Conservation (phyloP, 208 protist genomes). For the Phytomonas serpens region DNA sequence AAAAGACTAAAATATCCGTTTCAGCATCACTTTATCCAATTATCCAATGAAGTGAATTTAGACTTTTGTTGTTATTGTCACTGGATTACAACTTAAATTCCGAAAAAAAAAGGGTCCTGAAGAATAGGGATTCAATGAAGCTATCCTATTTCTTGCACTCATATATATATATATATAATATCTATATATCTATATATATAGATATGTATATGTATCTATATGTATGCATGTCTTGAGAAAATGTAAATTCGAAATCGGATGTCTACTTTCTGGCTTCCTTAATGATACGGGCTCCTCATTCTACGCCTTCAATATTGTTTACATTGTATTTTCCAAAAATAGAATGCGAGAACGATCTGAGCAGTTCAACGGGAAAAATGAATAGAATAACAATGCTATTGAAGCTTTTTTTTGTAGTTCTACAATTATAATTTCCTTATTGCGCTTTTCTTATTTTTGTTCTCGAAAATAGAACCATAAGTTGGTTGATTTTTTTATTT, state of each 20-base stretch:
- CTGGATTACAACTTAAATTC: background rate
- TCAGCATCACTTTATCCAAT: background rate
- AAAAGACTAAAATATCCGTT: background rate
- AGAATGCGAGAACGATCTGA: background rate
- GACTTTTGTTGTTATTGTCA: background rate
- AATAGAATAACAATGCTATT: background rate
- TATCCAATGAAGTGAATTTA: background rate
- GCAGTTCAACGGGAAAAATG: background rate
- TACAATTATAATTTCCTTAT: background rate
- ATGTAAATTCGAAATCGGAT: background rate
- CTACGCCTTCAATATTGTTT: background rate
- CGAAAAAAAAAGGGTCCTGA: background rate
- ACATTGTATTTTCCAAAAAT: background rate
- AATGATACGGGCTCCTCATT: background rate
- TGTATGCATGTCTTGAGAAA: background rate
- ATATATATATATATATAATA: background rate
- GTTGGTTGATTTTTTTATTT: background rate
- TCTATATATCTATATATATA: background rate
- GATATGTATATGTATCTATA: background rate
- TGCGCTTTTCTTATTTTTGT: background rate
- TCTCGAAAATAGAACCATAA: background rate
- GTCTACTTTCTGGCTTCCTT: background rate
- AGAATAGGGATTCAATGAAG: background rate
- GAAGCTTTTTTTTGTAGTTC: background rate
- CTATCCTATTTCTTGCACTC: background rate